These are phyloP conservation scores for Millerago galiae DNA, from an alignment of 805 yeast species.

Conservation along the genomic window DNA sequence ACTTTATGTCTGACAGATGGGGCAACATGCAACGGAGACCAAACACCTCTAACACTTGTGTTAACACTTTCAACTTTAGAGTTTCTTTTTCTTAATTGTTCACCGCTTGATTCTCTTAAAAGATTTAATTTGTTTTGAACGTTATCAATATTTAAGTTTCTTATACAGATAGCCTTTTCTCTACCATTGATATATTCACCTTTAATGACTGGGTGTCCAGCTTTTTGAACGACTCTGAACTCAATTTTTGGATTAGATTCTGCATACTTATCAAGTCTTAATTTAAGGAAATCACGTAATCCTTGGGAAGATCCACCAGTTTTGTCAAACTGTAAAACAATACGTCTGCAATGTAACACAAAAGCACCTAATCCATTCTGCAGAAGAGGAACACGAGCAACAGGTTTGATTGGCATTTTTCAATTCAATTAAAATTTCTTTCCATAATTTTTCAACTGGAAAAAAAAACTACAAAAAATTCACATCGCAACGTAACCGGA, in stretches of 20 bases:
- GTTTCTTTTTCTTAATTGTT: slow-evolving; percentile 48
- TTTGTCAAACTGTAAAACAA: slow-evolving; percentile 80
- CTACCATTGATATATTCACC: slow-evolving; percentile 47
- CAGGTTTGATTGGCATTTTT: slow-evolving; percentile 51
- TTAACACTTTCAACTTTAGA: slow-evolving; percentile 79
- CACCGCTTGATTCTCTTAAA: slow-evolving; percentile 65
- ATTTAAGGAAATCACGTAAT: slow-evolving; percentile 59
- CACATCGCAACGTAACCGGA: background rate
- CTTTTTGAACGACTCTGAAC: slow-evolving; percentile 59
- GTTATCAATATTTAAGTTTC: slow-evolving; percentile 58
- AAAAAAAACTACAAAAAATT: background rate
- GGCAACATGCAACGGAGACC: slow-evolving; percentile 91
- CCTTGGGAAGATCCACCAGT: slow-evolving; percentile 95
- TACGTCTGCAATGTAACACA: slow-evolving; percentile 66
- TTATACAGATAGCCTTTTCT: slow-evolving; percentile 63
- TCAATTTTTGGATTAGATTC: slow-evolving; percentile 55
- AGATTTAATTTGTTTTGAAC: slow-evolving; percentile 61
- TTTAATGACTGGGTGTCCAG: slow-evolving; percentile 77
- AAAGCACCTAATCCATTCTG: slow-evolving; percentile 76
- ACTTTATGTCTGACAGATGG: slow-evolving; percentile 40
- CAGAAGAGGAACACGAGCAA: slow-evolving; percentile 51
- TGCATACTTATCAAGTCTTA: slow-evolving; percentile 51
- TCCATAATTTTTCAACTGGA: background rate
- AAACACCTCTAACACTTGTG: slow-evolving; percentile 85
- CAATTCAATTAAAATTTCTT: background rate